Evolutionary conservation across 1,284 basidiomycete genomes (phyloP), one percentile per base, ranked within the genome.

Genomic region (Irpex sp.): DNA sequence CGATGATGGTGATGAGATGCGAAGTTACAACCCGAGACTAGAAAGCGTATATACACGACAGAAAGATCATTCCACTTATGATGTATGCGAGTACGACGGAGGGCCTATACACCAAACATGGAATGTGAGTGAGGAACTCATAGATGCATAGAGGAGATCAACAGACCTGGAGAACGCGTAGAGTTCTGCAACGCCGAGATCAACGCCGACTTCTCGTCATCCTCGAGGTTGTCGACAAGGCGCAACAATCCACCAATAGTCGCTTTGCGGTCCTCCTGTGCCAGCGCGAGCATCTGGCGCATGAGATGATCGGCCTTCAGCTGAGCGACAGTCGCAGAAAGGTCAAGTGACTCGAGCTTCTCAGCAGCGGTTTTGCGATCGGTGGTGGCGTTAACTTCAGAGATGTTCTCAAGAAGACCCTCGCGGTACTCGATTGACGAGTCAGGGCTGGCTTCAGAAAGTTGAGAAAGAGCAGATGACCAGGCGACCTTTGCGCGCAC

Each of bases 401-500:
- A 75, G n/a, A 91, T 73, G 2, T 80, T 81, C 63, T 85, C 75
- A 52, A 93, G 72, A 2, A 91, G 72, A 58, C 78, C 81, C 12
- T 76, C 73, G 49, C 86, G 83, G 65, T 89, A 84, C 55, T 89
- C 86, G 23, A 77, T 74, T 9, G 82, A 79, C 1, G 86, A 77
- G 33, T 82, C 82, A 3, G 90, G 88, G 64, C 82, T 84, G 1
- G 87, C 86, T 60, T 83, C 82, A 5, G 79, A 77, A 36, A 93
- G 76, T 58, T 79, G 75, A 14, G 78, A 75, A 51, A 91, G 78
- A 12, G 86, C 86, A 54, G 77, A 74, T 2, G 87, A 87, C 56
- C 82, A 84, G 21, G 90, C 88, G 35, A 91, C 75, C 59, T 89
- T 87, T 18, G 88, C 88, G 55, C 95, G 90, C 56, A 96, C 82